Evolutionary conservation across 441 rosid genomes (phyloP).

Genomic region (Jatropha podagrica): DNA sequence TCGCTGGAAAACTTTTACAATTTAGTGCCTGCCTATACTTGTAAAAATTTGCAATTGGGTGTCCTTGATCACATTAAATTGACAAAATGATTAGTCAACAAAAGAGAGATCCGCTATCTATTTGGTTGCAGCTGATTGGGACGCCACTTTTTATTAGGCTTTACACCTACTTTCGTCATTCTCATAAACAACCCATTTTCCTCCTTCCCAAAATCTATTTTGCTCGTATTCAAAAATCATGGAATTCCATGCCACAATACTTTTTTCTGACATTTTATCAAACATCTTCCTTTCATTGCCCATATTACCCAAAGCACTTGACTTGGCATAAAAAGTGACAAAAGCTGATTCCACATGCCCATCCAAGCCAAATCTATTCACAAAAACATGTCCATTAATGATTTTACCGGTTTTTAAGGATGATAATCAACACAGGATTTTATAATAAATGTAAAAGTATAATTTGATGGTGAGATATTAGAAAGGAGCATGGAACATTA

Average conservation of each 20-base stretch:
- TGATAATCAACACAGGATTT: constrained; percentile 62
- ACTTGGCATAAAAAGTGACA: constrained; percentile 54
- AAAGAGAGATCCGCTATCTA: too few species aligned
- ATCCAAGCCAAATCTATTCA: constrained; percentile 50
- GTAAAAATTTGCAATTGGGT: too few species aligned
- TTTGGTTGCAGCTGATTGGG: too few species aligned
- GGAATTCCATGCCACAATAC: constrained; percentile 84
- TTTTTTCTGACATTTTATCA: constrained; percentile 62
- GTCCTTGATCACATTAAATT: too few species aligned
- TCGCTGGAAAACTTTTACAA: too few species aligned
- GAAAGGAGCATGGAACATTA: constrained; percentile 51
- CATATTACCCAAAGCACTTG: constrained; percentile 27
- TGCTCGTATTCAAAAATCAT: constrained; percentile 81
- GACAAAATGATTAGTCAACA: too few species aligned
- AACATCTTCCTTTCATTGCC: constrained; percentile 66
- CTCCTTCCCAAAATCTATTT: constrained; percentile 59
- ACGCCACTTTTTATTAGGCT: constrained; percentile 38
- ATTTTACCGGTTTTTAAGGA: constrained; percentile 43
- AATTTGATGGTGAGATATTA: constrained; percentile 49
- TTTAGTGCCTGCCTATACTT: too few species aligned
- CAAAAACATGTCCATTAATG: constrained; percentile 57
- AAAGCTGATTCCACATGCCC: constrained; percentile 64
- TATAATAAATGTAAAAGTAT: constrained; percentile 69
- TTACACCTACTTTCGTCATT: constrained; percentile 49
- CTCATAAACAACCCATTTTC: constrained; percentile 53